These are phyloP conservation scores for Thelonectria discophora DNA, from an alignment of 2,329 filamentous ascomycete species.

Conservation along the genomic window DNA sequence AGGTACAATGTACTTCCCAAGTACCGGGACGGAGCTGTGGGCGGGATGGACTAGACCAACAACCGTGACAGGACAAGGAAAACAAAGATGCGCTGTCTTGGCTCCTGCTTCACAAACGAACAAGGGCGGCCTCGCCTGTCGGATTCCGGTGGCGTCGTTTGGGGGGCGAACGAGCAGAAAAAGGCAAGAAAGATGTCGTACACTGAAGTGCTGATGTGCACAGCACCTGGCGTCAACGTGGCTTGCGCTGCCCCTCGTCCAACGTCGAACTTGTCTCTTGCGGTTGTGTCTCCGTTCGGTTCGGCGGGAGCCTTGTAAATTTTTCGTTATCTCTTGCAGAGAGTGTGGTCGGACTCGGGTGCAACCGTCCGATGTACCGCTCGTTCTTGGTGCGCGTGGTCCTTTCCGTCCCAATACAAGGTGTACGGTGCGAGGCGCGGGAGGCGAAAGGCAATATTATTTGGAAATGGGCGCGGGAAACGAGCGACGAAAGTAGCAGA, in stretches of 20 bases:
- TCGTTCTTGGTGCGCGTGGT: not conserved
- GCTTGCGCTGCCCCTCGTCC: conserved; percentile 7
- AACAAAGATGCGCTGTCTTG: conserved; percentile 7
- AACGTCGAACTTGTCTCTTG: conserved; percentile 5
- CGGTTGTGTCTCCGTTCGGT: conserved; percentile 12
- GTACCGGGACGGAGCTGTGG: not conserved
- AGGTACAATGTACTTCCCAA: conserved; percentile 12
- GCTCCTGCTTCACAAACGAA: not conserved
- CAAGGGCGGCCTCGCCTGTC: conserved; percentile 6
- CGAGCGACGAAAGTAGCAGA: too few relatives aligned
- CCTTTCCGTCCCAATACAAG: not conserved
- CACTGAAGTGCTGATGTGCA: not conserved
- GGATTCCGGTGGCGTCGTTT: conserved; percentile 4
- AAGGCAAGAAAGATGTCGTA: too few relatives aligned
- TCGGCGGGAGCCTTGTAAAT: conserved; percentile 5
- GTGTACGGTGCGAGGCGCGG: too few relatives aligned
- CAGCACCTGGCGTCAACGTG: too few relatives aligned
- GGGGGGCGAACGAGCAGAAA: conserved; percentile 3
- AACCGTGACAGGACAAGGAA: not conserved
- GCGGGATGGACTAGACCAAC: not conserved
- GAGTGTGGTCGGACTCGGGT: conserved; percentile 9
- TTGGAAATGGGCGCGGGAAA: too few relatives aligned
- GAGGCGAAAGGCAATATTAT: too few relatives aligned
- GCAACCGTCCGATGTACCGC: conserved; percentile 10
- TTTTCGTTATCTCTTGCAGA: conserved; percentile 15